Evolutionary conservation across 495 filamentous ascomycete genomes (phyloP), one percentile per base, ranked within the genome.

Genomic region (Penicillium silybi): DNA sequence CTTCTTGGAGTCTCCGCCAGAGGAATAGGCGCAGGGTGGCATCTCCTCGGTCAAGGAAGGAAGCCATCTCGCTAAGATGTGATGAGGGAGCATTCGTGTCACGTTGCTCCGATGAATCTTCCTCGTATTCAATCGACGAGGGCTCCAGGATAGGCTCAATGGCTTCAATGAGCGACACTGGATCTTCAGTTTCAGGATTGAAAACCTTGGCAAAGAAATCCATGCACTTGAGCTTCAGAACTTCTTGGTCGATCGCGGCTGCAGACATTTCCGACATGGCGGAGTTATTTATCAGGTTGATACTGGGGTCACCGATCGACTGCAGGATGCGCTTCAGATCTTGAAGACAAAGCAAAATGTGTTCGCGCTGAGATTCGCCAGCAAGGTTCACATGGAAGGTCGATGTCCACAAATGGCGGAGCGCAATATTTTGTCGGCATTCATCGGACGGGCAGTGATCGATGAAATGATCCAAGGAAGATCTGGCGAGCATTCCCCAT

Each of bases 201-300:
- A 97, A 96, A 0, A 99, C 81, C 25, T 83, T 86, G 52, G 87
- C 76, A 69, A 99, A 97, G 69, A 96, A 97, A 60, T 96, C 95
- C 82, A 93, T 91, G 0, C 91, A 97, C 13, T 88, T 95, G 13
- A 97, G 74, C 62, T 90, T 88, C 41, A 88, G 89, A 22, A 96
- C 87, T 61, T 99, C 93, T 26, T 90, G 84, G 41, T 96, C 90
- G 11, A 92, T 84, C 3, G 88, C 87, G 11, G 77, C 78, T 4
- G 79, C 74, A 0, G 95, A 97, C 16, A 99, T 77, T 63, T 97
- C 90, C 0, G 91, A 85, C 84, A 99, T 96, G 37, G 88, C 77
- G 1, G 80, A 80, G 61, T 95, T 97, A 58, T 97, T 97, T 15
- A 84, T 83, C 6, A 98, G 78, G 35, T 73, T 75, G 48, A 97